These are phyloP conservation scores for Phytophthora melonis DNA, from an alignment of 352 stramenopile species.

Conservation along the genomic window DNA sequence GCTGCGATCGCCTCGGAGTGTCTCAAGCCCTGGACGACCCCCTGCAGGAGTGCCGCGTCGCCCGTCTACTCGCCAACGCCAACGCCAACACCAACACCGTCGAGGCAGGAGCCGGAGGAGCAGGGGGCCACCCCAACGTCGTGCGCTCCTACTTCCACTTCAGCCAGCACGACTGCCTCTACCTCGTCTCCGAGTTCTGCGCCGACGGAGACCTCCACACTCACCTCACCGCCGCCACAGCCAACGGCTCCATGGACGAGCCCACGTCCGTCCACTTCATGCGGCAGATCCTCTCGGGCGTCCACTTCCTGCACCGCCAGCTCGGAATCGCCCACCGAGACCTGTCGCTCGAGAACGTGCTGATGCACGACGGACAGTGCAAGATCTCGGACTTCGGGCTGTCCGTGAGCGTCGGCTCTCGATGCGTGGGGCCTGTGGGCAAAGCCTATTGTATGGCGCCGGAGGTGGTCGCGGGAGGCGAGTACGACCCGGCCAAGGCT, in stretches of 20 bases:
- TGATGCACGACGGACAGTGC: slow-evolving; percentile 69
- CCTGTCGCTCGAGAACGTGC: slow-evolving; percentile 97
- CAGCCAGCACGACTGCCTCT: slow-evolving; percentile 22
- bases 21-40: slow-evolving; percentile 24
- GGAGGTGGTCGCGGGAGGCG: slow-evolving; percentile 79
- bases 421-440: slow-evolving; percentile 63
- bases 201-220: slow-evolving; percentile 44
- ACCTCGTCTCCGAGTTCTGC: slow-evolving; percentile 55
- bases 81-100: no score
- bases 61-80: background rate
- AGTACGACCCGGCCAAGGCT: slow-evolving; percentile 91
- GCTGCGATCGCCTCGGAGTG: background rate
- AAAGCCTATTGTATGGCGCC: slow-evolving; percentile 97
- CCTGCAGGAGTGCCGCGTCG: slow-evolving; percentile 24
- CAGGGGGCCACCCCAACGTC: slow-evolving; percentile 34
- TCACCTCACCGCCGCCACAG: background rate
- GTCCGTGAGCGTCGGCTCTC: slow-evolving; percentile 57
- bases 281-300: slow-evolving; percentile 45
- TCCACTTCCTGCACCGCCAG: slow-evolving; percentile 58
- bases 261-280: slow-evolving; percentile 22
- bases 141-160: slow-evolving; percentile 26
- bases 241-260: slow-evolving; percentile 20
- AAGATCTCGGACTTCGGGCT: slow-evolving; percentile 72
- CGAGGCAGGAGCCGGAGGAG: no score
- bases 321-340: no score